Conservation (phyloP, 2,329 filamentous ascomycete genomes). For the Aureobasidium lini region DNA sequence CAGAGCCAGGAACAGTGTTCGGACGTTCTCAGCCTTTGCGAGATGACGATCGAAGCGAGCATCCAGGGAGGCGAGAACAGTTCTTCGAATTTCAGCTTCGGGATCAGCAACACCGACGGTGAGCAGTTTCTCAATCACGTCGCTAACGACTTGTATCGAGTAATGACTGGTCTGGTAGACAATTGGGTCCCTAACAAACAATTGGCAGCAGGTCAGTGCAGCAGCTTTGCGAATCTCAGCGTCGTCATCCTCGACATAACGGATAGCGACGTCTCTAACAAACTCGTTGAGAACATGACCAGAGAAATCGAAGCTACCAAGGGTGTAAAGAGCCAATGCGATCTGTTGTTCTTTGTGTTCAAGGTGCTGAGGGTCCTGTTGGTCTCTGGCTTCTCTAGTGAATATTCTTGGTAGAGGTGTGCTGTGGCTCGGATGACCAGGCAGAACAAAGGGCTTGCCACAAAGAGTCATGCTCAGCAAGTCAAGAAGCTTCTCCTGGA, state of each 20-base stretch:
- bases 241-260: conserved; percentile 95
- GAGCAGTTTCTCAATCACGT: conserved; percentile 93
- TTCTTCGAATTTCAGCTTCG: conserved; percentile 79
- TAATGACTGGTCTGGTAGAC: conserved; percentile 97
- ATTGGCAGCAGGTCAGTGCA: conserved; percentile 91
- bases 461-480: conserved; percentile 92
- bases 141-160: conserved; percentile 91
- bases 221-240: conserved; percentile 88
- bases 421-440: conserved; percentile 86
- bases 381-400: conserved; percentile 59
- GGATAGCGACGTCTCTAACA: conserved; percentile 93
- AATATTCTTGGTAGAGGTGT: conserved; percentile 74
- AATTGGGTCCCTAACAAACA: conserved; percentile 94
- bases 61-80: conserved; percentile 82
- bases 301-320: conserved; percentile 95
- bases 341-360: conserved; percentile 78
- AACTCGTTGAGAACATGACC: conserved; percentile 96
- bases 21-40: conserved; percentile 95
- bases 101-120: conserved; percentile 90
- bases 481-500: conserved; percentile 88
- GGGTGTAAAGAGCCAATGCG: conserved; percentile 83
- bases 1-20: conserved; percentile 87
- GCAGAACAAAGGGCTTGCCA: conserved; percentile 81
- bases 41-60: conserved; percentile 91
- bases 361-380: conserved; percentile 73